These are phyloP conservation scores for Arabidopsis arenosa DNA, from an alignment of 345 rosid genomes.

Conservation along the genomic window DNA sequence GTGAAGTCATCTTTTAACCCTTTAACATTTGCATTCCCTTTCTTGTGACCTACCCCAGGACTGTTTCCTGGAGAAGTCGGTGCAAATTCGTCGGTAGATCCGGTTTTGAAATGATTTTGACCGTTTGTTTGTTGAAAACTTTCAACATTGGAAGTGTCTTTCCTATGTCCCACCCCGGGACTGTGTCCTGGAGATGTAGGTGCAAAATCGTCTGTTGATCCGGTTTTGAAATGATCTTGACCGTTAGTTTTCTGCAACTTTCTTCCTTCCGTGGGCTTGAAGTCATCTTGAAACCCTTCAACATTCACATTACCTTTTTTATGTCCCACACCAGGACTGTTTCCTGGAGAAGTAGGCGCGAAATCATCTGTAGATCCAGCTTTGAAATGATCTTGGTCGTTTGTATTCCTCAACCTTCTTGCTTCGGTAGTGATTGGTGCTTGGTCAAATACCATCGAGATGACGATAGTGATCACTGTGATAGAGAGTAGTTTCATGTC, in stretches of 20 bases:
- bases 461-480: constrained; percentile 17
- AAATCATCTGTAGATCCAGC: constrained; percentile 26
- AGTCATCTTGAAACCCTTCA: constrained; percentile 8
- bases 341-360: constrained; percentile 48
- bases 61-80: constrained; percentile 55
- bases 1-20: constrained; percentile 1
- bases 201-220: constrained; percentile 40
- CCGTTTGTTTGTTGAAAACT: constrained; percentile 2
- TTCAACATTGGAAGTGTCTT: constrained; percentile 16
- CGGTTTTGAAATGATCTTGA: constrained; percentile 23
- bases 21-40: constrained; percentile 15
- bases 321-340: constrained; percentile 51
- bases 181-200: constrained; percentile 53
- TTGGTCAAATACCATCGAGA: constrained; percentile 31
- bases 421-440: constrained; percentile 36
- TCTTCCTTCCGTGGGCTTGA: constrained; percentile 36
- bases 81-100: constrained; percentile 45
- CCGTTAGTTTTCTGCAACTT: constrained; percentile 1
- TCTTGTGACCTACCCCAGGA: constrained; percentile 54
- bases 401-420: constrained; percentile 14
- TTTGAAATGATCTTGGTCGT: constrained; percentile 11
- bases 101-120: constrained; percentile 24
- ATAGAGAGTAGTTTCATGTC: constrained; percentile 31
- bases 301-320: constrained; percentile 6
- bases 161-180: constrained; percentile 51